Percentiles rank a stretch among this genome's conserved stretches.
phyloP scores from a whole-genome alignment of 2,329 filamentous ascomycete species.

The Truncatella angustata region DNA sequence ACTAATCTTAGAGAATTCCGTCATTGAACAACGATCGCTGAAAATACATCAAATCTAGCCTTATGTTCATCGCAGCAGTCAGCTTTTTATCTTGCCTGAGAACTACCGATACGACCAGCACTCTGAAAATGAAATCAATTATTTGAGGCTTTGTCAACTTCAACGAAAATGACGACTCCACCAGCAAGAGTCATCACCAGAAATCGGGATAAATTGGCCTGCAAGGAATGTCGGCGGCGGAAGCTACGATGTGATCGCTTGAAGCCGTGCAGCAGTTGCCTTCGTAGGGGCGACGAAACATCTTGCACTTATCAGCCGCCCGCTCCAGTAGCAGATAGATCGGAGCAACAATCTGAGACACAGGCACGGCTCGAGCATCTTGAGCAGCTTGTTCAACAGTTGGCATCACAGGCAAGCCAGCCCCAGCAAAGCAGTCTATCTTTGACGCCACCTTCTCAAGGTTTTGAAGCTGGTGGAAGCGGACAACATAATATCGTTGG shows the following conservation, averaged over 20 bases:
- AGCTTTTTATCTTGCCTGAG: too few relatives aligned
- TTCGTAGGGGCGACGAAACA: neutral
- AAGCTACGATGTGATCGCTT: slow-evolving; percentile 4
- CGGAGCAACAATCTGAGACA: neutral
- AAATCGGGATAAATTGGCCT: slow-evolving; percentile 5
- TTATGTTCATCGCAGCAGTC: too few relatives aligned
- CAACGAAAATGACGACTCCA: neutral
- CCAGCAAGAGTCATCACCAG: slow-evolving; percentile 2
- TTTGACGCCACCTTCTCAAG: neutral
- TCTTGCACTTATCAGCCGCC: slow-evolving; percentile 3
- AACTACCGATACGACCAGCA: too few relatives aligned
- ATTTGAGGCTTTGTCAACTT: neutral
- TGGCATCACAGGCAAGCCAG: neutral
- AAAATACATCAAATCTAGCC: too few relatives aligned
- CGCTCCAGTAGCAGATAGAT: neutral
- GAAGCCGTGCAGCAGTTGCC: neutral
- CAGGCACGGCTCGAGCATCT: slow-evolving; percentile 3
- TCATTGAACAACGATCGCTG: too few relatives aligned
- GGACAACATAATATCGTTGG: too few relatives aligned
- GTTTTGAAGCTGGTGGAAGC: too few relatives aligned
- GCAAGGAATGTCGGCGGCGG: slow-evolving; percentile 6
- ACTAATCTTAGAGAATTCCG: too few relatives aligned
- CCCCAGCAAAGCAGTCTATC: neutral
- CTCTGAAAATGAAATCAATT: neutral
- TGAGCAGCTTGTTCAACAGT: neutral